Percentiles rank a stretch among this genome's conserved stretches.
Conservation (phyloP, 2,329 filamentous ascomycete species). For the Huntiella abstrusa region DNA sequence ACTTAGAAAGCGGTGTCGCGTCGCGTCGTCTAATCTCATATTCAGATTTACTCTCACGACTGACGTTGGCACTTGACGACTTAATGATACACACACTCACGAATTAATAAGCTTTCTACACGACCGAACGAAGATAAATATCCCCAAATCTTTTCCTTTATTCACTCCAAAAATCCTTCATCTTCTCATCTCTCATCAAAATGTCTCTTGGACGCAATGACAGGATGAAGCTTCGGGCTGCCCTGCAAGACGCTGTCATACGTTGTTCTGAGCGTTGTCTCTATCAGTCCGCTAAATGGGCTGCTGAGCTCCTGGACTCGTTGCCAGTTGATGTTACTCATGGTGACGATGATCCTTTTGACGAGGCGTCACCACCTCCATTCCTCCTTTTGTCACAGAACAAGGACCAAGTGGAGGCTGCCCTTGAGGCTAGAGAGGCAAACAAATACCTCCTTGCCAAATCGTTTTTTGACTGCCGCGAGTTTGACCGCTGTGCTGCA, state of each 20-base stretch:
- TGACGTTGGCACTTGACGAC: too few species aligned
- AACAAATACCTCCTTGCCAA: constrained; percentile 80
- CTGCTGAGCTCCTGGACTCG: constrained; percentile 79
- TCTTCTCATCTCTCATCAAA: background rate
- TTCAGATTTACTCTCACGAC: too few species aligned
- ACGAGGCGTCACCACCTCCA: constrained; percentile 20
- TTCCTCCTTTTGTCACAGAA: constrained; percentile 34
- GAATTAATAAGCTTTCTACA: too few species aligned
- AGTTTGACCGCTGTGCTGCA: constrained; percentile 83
- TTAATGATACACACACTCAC: too few species aligned
- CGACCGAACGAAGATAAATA: too few species aligned
- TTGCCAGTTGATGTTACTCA: constrained; percentile 30
- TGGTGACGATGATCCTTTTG: constrained; percentile 25
- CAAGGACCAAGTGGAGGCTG: constrained; percentile 50
- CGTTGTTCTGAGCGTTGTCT: constrained; percentile 89
- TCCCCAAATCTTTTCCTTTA: too few species aligned
- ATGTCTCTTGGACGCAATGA: constrained; percentile 10
- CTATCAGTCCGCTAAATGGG: constrained; percentile 96
- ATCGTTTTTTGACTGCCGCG: constrained; percentile 83
- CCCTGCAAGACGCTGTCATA: constrained; percentile 68
- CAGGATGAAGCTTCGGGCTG: constrained; percentile 27
- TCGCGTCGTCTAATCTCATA: too few species aligned
- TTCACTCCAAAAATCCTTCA: too few species aligned
- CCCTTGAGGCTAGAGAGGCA: constrained; percentile 59
- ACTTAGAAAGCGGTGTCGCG: too few species aligned